Percentiles rank a stretch among this genome's conserved stretches.
These are phyloP conservation scores for Dispira simplex DNA, from an alignment of 192 early-diverging fungal genomes.

Conservation along the genomic window DNA sequence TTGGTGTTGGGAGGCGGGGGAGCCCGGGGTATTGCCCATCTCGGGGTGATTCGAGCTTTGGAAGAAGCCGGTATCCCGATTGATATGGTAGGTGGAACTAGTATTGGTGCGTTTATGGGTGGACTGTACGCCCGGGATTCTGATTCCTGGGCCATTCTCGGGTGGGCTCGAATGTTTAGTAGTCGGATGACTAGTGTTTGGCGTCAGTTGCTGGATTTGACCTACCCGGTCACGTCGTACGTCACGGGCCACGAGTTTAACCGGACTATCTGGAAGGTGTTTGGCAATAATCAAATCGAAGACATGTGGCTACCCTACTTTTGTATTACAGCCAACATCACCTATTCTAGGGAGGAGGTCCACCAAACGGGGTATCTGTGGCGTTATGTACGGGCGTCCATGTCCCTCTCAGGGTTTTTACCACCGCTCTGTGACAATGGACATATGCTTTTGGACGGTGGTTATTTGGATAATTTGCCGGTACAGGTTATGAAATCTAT, in stretches of 20 bases:
- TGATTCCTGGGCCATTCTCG: constrained; percentile 77
- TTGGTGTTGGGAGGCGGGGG: constrained; percentile 94
- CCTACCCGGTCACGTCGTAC: constrained; percentile 85
- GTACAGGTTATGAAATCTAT: constrained; percentile 63
- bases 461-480: constrained; percentile 95
- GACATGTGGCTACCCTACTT: constrained; percentile 97
- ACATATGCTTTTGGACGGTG: constrained; percentile 95
- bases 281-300: constrained; percentile 86
- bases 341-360: constrained; percentile 82
- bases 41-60: constrained; percentile 83
- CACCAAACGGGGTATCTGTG: constrained; percentile 89
- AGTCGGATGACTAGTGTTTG: constrained; percentile 65
- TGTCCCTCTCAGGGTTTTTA: constrained; percentile 91
- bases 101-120: constrained; percentile 89
- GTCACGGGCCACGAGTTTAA: constrained; percentile 95
- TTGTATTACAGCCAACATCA: constrained; percentile 92
- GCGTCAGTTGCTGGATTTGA: constrained; percentile 84
- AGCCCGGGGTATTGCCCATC: constrained; percentile 83
- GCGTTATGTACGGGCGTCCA: constrained; percentile 94
- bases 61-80: constrained; percentile 97
- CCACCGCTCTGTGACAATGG: constrained; percentile 96
- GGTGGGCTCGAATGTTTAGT: constrained; percentile 71
- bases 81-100: constrained; percentile 96
- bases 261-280: constrained; percentile 89
- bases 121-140: constrained; percentile 84